Evolutionary conservation across 2,329 filamentous ascomycete genomes (phyloP).

Genomic region (Chaetomium sp.): DNA sequence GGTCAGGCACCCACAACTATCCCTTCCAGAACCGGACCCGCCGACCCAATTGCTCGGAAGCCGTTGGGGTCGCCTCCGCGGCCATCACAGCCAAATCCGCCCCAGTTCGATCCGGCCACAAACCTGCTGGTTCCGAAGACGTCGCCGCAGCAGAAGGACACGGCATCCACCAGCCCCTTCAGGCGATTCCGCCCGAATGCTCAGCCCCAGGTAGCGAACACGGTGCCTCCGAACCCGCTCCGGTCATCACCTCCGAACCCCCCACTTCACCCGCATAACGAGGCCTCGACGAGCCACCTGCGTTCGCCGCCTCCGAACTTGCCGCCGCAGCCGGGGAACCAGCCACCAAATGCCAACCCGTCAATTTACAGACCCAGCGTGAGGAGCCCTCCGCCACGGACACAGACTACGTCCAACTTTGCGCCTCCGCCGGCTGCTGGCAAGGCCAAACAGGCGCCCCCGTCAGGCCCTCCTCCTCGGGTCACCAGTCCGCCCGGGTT

Average conservation of each 20-base stretch:
- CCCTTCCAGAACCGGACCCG: neutral
- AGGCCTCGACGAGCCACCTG: neutral
- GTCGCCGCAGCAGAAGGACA: neutral
- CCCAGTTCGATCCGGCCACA: neutral
- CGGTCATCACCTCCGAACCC: neutral
- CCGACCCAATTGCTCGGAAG: neutral
- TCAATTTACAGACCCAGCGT: constrained; percentile 12
- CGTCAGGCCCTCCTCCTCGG: constrained; percentile 1
- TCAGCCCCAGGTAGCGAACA: neutral
- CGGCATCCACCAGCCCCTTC: neutral
- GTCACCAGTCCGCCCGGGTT: constrained; percentile 8
- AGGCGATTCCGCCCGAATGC: neutral
- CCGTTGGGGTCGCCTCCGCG: constrained; percentile 12
- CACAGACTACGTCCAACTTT: neutral
- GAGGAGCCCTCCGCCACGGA: constrained; percentile 9
- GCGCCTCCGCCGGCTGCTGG: constrained; percentile 4
- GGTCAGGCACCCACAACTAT: neutral
- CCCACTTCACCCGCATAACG: neutral
- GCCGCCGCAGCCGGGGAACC: neutral
- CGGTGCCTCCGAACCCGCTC: neutral
- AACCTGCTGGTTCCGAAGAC: constrained; percentile 4
- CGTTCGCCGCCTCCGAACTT: neutral
- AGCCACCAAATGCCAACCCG: neutral
- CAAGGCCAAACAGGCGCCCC: neutral
- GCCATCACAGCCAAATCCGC: neutral